Evolutionary conservation across 495 filamentous ascomycete genomes (phyloP).

Genomic region (Aspergillus diversus): DNA sequence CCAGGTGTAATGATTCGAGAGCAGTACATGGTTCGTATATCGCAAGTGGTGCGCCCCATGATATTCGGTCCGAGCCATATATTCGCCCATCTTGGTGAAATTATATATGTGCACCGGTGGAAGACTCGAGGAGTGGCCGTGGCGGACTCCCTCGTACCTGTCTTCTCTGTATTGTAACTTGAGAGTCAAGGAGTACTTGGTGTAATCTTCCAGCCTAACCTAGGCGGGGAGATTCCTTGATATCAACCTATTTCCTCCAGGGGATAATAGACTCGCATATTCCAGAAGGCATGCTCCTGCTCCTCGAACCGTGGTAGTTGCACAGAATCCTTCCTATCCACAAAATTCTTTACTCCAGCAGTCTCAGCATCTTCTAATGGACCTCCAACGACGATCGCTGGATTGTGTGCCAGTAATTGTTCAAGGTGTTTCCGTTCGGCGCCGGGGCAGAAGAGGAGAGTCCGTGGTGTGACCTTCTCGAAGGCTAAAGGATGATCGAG

Average conservation of each 20-base stretch:
- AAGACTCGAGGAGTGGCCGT: background rate
- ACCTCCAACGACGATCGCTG: slow-evolving; percentile 39
- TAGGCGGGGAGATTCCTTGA: background rate
- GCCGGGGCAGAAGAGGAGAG: slow-evolving; percentile 67
- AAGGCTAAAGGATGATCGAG: slow-evolving; percentile 63
- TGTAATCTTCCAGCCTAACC: background rate
- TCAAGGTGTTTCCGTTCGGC: slow-evolving; percentile 45
- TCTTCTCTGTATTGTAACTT: too few relatives aligned
- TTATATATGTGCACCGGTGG: background rate
- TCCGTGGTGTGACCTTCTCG: slow-evolving; percentile 48
- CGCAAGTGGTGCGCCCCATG: background rate
- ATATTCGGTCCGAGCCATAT: background rate
- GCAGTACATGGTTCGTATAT: too few relatives aligned
- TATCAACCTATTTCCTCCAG: background rate
- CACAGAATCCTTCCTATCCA: slow-evolving; percentile 27
- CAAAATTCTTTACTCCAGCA: slow-evolving; percentile 31
- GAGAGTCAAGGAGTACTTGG: too few relatives aligned
- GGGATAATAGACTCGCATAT: slow-evolving; percentile 43
- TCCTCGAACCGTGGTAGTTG: slow-evolving; percentile 39
- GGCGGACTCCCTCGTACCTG: too few relatives aligned
- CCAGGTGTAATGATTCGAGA: too few relatives aligned
- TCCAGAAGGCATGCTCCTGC: slow-evolving; percentile 49
- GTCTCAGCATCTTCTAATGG: slow-evolving; percentile 41
- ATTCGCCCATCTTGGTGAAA: too few relatives aligned
- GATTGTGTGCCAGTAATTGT: slow-evolving; percentile 33